Evolutionary conservation across 495 filamentous ascomycete species (phyloP).

Genomic region (Lophium mytilinum): DNA sequence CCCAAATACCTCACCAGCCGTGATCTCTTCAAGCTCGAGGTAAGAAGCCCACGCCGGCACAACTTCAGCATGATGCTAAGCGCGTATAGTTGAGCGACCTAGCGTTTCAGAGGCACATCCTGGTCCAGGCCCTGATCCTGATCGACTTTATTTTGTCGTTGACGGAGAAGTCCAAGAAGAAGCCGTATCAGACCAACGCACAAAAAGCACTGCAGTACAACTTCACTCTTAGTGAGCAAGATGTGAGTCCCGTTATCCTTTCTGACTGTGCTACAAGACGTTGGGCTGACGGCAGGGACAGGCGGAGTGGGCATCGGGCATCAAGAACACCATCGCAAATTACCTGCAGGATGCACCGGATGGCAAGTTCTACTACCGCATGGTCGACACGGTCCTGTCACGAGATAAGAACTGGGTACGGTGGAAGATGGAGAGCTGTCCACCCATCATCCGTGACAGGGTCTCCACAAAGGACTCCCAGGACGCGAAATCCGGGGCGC

Average conservation of each 20-base stretch:
- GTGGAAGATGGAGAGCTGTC: conserved; percentile 94
- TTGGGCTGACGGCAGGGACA: conserved; percentile 28
- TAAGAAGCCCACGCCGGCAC: conserved; percentile 31
- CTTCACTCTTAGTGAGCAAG: conserved; percentile 68
- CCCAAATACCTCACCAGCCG: conserved; percentile 93
- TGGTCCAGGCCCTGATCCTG: conserved; percentile 89
- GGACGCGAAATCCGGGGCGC: conserved; percentile 55
- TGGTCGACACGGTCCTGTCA: conserved; percentile 90
- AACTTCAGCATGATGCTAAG: conserved; percentile 10
- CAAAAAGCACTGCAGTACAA: conserved; percentile 76
- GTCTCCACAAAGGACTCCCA: conserved; percentile 57
- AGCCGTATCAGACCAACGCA: conserved; percentile 53
- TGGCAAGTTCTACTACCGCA: conserved; percentile 87
- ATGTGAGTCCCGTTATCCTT: conserved; percentile 46
- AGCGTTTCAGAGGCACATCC: conserved; percentile 83
- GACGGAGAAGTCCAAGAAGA: conserved; percentile 72
- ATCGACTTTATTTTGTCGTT: conserved; percentile 88
- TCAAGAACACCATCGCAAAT: conserved; percentile 61
- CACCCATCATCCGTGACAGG: conserved; percentile 67
- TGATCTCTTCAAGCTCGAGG: conserved; percentile 92
- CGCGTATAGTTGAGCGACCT: conserved; percentile 70
- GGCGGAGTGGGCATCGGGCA: conserved; percentile 69
- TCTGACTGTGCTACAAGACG: conserved; percentile 11
- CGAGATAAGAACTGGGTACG: conserved; percentile 97
- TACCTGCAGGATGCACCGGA: conserved; percentile 72